phyloP scores from a whole-genome alignment of 2,329 filamentous ascomycete genomes.

The Cladosporium sp. region DNA sequence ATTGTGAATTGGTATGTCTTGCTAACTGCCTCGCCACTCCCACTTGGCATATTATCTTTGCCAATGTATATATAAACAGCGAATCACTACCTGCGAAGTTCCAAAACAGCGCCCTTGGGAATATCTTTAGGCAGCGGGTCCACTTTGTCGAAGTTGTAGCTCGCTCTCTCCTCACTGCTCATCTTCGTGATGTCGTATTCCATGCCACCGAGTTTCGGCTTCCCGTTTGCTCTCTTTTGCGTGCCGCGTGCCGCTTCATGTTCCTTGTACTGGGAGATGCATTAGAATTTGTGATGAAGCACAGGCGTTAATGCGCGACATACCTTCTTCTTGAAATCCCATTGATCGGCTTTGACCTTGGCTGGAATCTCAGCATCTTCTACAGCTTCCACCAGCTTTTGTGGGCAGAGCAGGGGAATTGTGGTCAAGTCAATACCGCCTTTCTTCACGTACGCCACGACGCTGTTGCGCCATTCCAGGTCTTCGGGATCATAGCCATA shows the following conservation, averaged over 20 bases:
- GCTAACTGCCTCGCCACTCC: not conserved
- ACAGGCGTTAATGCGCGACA: not conserved
- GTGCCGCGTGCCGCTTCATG: not conserved
- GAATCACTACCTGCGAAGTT: not conserved
- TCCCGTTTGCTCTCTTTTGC: not conserved
- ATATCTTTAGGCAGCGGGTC: slow-evolving; percentile 24
- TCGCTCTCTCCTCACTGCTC: slow-evolving; percentile 18
- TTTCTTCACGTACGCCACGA: slow-evolving; percentile 26
- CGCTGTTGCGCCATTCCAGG: slow-evolving; percentile 18
- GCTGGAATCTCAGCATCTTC: not conserved
- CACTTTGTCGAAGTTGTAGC: slow-evolving; percentile 24
- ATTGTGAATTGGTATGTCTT: not conserved
- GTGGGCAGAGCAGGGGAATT: not conserved
- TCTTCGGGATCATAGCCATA: not conserved
- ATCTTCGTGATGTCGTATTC: slow-evolving; percentile 24
- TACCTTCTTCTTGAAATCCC: not conserved
- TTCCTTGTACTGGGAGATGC: not conserved
- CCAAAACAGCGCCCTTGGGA: not conserved
- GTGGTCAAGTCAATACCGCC: slow-evolving; percentile 22
- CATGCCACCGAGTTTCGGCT: slow-evolving; percentile 20
- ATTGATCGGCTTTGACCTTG: not conserved
- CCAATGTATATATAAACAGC: not conserved
- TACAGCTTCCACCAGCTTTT: not conserved
- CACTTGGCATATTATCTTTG: not conserved
- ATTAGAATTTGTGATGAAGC: too few species aligned